Evolutionary conservation across 2,329 filamentous ascomycete species (phyloP), one percentile per base, ranked within the genome.

Genomic region (Nakataea oryzae): DNA sequence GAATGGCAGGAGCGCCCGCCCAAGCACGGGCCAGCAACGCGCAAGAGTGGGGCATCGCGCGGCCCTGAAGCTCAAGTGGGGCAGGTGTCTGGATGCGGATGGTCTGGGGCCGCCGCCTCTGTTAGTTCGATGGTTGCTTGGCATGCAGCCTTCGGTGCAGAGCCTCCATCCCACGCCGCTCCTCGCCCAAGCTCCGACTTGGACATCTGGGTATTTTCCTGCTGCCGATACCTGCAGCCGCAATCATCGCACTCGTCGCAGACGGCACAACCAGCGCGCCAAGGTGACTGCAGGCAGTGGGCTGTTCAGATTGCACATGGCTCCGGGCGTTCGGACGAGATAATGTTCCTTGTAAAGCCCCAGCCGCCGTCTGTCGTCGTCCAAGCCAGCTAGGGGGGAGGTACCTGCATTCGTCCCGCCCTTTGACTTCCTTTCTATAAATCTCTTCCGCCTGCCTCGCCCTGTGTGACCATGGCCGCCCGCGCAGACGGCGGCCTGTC

Each of bases 401-500:
- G 41, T 50, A 50, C 21, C 41, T 50, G 21, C 11, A 50, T 4
- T 9, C 24, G 17, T 50, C 21, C 7, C 24, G 41, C 24, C 24
- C 24, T 21, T 24, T n/a, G 41, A 9, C 41, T 50, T 50, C 41
- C 24, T n/a, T 50, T n/a, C 11, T 50, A 50, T n/a, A n/a, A 8
- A 6, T 8, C 24, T 50, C 7, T 50, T 17, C 13, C 13, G 41
- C 21, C 41, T n/a, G 7, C 41, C 21, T 50, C 41, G 21, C 41
- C 9, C 7, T n/a, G 41, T 50, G 58, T 54, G 34, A 65, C 61
- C 29, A 70, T 70, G 69, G 67, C 67, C 56, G 69, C 66, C 63
- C 60, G 68, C 60, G 70, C 73, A 58, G 65, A 69, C 62, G 69
- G 70, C 65, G 66, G 76, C 27, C 62, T 66, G 65, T 62, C 63